Evolutionary conservation across 352 stramenopile genomes (phyloP), one percentile per base, ranked within the genome.

Genomic region (Phytophthora fragariae): DNA sequence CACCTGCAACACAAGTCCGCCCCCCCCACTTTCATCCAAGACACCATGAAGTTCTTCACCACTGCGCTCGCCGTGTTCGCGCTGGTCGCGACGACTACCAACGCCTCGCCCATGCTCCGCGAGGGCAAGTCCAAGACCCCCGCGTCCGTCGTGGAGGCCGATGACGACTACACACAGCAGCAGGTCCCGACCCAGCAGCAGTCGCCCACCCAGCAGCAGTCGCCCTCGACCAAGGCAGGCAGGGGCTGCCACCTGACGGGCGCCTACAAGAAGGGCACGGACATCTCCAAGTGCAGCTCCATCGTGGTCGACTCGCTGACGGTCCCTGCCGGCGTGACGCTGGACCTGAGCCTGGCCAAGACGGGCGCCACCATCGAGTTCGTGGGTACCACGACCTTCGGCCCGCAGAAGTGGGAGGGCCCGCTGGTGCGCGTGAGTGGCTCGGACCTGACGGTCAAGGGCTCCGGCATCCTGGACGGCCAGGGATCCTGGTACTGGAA

Each of bases 401-500:
- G 65, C 15, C 71, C 57, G 10, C 47, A 62, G 15, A 64, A 62
- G 17, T 85, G 75, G 75, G 59, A 58, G 8, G 78, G 78, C 8
- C 78, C 75, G 24, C 69, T 85, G 9, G 58, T 85, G 9, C 49
- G 39, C 12, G 47, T 85, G 15, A 73, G 54, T 15, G 78, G 75
- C 3, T 67, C 64, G 24, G 24, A 27, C 21, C 65, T 85, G n/a
- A 83, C 61, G 5, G 67, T 85, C 3, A 66, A 62, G 15, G 79
- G 79, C 7, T 33, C 72, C 1, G 79, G 79, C 7, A 81, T 67
- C 5, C 52, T 85, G 12, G 76, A 85, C n/a, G 79, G 79, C 19
- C 75, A 83, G 49, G 75, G 79, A 1, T 37, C 31, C 8, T 81
- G 72, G 72, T 83, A 85, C 68, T 85, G 79, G 79, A 67, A 72